A percentile compares a stretch with the other conserved stretches of the same genome.
Conservation (phyloP, 176 grass and related monocot species). For the Musa schizocarpa region DNA sequence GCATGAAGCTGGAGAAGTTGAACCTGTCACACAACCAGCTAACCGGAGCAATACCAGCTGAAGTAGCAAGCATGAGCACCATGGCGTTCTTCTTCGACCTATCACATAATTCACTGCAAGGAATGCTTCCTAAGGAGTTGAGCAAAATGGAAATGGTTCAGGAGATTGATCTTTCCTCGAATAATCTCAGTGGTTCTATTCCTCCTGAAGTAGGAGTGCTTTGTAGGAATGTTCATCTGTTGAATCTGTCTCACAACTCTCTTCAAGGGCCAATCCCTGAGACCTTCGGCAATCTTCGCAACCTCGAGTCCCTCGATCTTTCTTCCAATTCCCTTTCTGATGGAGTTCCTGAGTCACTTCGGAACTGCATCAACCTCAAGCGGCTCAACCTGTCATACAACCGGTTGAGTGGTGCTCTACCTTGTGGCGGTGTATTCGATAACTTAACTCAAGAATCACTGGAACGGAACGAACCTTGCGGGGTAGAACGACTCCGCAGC, state of each 20-base stretch:
- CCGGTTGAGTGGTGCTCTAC: constrained; percentile 4
- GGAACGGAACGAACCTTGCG: neutral
- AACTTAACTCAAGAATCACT: constrained; percentile 2
- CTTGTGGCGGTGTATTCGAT: neutral
- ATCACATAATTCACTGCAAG: constrained; percentile 5
- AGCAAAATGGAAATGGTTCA: constrained; percentile 9
- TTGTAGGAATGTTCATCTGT: neutral
- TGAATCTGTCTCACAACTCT: constrained; percentile 13
- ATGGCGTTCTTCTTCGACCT: neutral
- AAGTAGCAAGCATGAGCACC: constrained; percentile 1
- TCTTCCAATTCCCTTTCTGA: constrained; percentile 10
- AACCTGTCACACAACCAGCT: constrained; percentile 13
- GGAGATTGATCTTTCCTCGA: constrained; percentile 11
- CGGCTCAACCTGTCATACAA: constrained; percentile 12
- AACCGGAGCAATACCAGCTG: neutral
- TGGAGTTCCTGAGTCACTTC: constrained; percentile 10
- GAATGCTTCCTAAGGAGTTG: neutral
- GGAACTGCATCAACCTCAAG: constrained; percentile 6
- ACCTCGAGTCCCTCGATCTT: constrained; percentile 1
- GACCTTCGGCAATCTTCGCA: neutral
- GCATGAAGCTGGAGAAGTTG: neutral
- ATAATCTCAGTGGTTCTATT: neutral
- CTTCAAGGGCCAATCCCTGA: constrained; percentile 8
- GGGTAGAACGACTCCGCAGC: neutral
- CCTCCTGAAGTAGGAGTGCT: neutral